Percentiles rank a stretch among this genome's conserved stretches.
Evolutionary conservation across 2,329 filamentous ascomycete species (phyloP).

Genomic region (Colletotrichum sp.): DNA sequence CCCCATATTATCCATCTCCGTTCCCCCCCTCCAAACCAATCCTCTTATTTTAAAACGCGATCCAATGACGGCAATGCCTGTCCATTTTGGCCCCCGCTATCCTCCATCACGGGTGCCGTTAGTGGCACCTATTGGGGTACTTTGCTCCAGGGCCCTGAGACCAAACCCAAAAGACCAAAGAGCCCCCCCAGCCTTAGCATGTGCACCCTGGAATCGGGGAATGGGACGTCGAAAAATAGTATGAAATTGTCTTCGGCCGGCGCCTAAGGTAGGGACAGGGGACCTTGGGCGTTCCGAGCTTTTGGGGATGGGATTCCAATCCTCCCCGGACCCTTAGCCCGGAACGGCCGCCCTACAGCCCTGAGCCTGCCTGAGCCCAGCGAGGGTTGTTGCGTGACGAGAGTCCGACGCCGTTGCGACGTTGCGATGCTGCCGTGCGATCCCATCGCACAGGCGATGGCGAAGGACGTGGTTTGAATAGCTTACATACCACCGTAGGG

Average conservation of each 20-base stretch:
- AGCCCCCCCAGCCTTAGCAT: neutral
- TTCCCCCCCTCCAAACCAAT: constrained; percentile 4
- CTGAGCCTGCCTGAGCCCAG: neutral
- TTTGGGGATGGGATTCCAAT: constrained; percentile 14
- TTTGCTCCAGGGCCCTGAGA: neutral
- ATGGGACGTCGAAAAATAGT: constrained; percentile 15
- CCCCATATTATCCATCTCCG: neutral
- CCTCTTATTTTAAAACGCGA: constrained; percentile 19
- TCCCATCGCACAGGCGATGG: neutral
- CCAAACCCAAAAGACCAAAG: neutral
- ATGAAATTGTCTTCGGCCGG: neutral
- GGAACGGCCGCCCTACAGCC: constrained; percentile 15
- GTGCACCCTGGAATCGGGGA: neutral
- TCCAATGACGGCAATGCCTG: constrained; percentile 17
- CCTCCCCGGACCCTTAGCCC: constrained; percentile 5
- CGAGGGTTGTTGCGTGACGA: neutral
- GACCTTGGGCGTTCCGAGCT: constrained; percentile 1
- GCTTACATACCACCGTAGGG: neutral
- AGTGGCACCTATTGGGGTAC: neutral
- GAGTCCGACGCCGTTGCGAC: neutral
- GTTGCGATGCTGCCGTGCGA: neutral
- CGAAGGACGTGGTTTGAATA: neutral
- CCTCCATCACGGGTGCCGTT: neutral
- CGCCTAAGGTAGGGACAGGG: constrained; percentile 14
- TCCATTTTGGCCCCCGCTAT: neutral